These are phyloP conservation scores for Solanum pinnatisectum DNA, from an alignment of 257 asterid species.

Conservation along the genomic window DNA sequence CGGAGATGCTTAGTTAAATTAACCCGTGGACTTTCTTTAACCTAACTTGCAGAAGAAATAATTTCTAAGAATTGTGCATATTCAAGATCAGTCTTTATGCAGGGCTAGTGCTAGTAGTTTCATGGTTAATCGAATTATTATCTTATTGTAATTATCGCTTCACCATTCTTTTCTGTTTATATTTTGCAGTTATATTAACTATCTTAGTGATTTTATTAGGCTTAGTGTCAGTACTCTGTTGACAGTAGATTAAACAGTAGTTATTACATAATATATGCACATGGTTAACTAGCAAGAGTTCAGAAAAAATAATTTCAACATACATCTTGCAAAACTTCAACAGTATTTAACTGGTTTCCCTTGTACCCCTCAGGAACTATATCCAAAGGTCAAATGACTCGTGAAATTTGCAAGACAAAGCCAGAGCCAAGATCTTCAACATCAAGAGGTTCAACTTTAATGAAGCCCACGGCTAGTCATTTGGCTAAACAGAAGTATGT, in stretches of 20 bases:
- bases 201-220: not conserved
- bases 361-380: conserved; percentile 15
- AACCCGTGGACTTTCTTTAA: not conserved
- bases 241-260: not conserved
- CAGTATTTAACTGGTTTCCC: not conserved
- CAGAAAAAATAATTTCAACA: not conserved
- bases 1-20: not conserved
- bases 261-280: not conserved
- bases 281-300: not conserved
- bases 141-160: not conserved
- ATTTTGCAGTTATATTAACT: not conserved
- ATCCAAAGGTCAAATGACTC: not conserved
- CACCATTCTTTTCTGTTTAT: not conserved
- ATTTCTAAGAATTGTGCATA: not conserved
- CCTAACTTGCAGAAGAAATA: not conserved
- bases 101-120: not conserved
- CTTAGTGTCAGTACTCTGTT: not conserved
- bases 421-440: conserved; percentile 16
- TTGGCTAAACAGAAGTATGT: conserved; percentile 58
- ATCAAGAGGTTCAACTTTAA: conserved; percentile 43
- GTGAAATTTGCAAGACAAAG: conserved; percentile 21
- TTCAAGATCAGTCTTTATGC: not conserved
- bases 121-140: not conserved
- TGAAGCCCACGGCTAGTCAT: conserved; percentile 90
- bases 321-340: not conserved